Evolutionary conservation across 805 yeast genomes (phyloP), one percentile per base, ranked within the genome.

Genomic region (Candida vartiovaarae): DNA sequence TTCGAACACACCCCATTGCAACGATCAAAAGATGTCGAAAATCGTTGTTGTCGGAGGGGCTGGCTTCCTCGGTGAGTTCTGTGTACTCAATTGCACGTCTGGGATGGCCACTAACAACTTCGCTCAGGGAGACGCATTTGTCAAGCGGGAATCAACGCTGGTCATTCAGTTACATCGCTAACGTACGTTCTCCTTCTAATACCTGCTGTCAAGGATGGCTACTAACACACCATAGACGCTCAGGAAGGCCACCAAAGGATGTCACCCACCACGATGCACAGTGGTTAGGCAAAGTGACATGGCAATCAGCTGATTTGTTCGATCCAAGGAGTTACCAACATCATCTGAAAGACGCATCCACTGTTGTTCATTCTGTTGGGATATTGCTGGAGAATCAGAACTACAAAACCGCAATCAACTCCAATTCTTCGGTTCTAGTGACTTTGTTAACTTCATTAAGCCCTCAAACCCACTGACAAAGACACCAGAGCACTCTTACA

Each of bases 291-390:
- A 64, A 78, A 49, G 88, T 84, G 7, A 59, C 73, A 4, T 84
- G 95, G 91, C 65, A 66, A 33, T 59, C 69, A 41, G 95, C 84
- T 3, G 78, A 88, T 56, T 70, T 87, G 0, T 82, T 87, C 57
- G 63, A 80, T 24, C 84, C 89, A 1, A 61, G 69, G 1, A 67
- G 84, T 0, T 86, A 86, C 56, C 51, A 56, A 20, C 60, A 67
- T 3, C 61, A 70, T 29, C 56, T 88, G 24, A 47, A 55, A 32
- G 71, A 71, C 32, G 75, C 80, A 1, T 68, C 73, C 39, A 78
- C 84, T 2, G 91, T 89, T 3, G 91, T 90, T 10, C 96, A 89
- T 59, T 75, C 93, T 0, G 68, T 89, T 42, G 98, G 98, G 0
- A 72, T 85, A 3, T 61, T 89, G 6, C 64, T 87, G 34, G 93